phyloP scores from a whole-genome alignment of 176 grass and related monocot genomes.

The Cocos nucifera region DNA sequence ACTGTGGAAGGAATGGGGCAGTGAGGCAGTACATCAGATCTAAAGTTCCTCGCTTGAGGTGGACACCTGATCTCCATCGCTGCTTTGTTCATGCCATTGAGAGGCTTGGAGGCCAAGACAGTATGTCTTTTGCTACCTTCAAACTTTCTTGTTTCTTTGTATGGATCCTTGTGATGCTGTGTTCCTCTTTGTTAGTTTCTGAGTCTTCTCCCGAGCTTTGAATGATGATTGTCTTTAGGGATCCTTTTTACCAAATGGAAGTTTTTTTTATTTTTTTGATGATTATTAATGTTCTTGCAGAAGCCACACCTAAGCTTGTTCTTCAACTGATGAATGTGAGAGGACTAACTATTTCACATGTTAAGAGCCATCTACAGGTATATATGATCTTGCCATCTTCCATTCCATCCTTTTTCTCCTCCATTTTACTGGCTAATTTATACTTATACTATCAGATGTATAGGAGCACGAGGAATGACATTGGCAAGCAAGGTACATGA shows the following conservation, averaged over 20 bases:
- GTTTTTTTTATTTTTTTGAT: not conserved
- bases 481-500: conserved; percentile 43
- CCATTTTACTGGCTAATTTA: not conserved
- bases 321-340: conserved; percentile 64
- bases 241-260: not conserved
- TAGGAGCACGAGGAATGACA: conserved; percentile 45
- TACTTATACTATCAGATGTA: conserved; percentile 57
- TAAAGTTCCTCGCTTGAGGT: conserved; percentile 57
- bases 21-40: conserved; percentile 85
- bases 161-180: not conserved
- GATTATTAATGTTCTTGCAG: conserved; percentile 12
- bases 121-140: conserved; percentile 25
- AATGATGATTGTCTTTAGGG: too few species aligned
- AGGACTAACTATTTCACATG: conserved; percentile 84
- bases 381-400: not conserved
- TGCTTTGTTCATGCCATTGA: conserved; percentile 68
- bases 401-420: conserved; percentile 5
- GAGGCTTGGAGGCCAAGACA: conserved; percentile 68
- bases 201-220: too few species aligned
- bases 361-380: conserved; percentile 98
- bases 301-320: conserved; percentile 85
- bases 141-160: too few species aligned
- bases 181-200: too few species aligned
- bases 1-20: conserved; percentile 35
- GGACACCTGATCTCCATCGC: conserved; percentile 79